Evolutionary conservation across 495 filamentous ascomycete genomes (phyloP).

Genomic region (Aspergillus sclerotiicarbonarius): DNA sequence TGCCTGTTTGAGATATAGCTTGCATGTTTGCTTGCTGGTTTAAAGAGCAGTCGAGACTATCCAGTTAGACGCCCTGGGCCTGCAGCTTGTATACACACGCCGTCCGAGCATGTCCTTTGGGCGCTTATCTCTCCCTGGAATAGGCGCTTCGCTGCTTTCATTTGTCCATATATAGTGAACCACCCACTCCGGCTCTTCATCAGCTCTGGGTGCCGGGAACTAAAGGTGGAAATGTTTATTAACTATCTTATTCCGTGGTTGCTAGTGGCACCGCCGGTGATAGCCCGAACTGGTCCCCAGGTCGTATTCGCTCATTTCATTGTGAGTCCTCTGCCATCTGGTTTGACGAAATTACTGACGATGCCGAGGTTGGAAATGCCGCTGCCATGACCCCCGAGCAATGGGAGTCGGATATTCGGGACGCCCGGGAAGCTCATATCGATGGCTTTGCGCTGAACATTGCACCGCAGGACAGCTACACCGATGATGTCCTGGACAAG

Average conservation of each 20-base stretch:
- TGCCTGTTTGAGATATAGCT: too few relatives aligned
- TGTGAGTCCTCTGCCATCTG: constrained; percentile 15
- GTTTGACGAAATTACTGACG: too few relatives aligned
- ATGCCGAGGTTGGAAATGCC: constrained; percentile 29
- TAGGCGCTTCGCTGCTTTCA: neutral
- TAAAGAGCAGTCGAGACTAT: neutral
- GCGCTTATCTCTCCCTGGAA: neutral
- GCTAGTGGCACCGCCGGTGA: constrained; percentile 7
- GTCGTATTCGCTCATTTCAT: constrained; percentile 40
- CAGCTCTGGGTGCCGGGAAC: too few relatives aligned
- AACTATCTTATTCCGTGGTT: constrained; percentile 9
- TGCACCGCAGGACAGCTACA: constrained; percentile 52
- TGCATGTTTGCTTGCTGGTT: too few relatives aligned
- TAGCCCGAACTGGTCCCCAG: constrained; percentile 15
- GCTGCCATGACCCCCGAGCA: constrained; percentile 37
- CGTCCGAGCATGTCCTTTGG: neutral
- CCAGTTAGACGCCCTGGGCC: neutral
- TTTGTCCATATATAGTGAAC: neutral
- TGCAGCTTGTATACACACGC: neutral
- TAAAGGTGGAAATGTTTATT: neutral
- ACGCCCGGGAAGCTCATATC: constrained; percentile 61
- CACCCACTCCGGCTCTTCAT: neutral
- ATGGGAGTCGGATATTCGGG: constrained; percentile 59
- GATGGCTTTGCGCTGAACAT: constrained; percentile 75
- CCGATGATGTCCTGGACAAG: constrained; percentile 44